These are phyloP conservation scores for Exophiala aquamarina DNA, from an alignment of 2,329 filamentous ascomycete genomes.

Conservation along the genomic window DNA sequence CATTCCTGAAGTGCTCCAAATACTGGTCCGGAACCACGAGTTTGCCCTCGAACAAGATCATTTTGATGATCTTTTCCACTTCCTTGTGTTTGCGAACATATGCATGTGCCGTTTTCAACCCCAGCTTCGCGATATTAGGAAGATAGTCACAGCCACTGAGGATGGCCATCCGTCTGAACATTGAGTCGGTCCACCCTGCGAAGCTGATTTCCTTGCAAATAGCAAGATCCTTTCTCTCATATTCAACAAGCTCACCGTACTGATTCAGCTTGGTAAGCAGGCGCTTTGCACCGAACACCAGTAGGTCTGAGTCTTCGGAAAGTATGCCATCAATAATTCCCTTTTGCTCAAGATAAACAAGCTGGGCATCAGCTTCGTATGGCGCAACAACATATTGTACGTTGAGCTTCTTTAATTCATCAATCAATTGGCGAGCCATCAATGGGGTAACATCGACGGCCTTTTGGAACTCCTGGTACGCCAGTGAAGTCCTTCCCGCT, in stretches of 20 bases:
- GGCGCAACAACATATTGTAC: slow-evolving; percentile 91
- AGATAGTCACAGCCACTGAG: slow-evolving; percentile 96
- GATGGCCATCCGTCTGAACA: slow-evolving; percentile 95
- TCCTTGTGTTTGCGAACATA: slow-evolving; percentile 88
- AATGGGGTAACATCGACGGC: slow-evolving; percentile 92
- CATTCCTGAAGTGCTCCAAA: slow-evolving; percentile 75
- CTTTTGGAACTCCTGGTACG: slow-evolving; percentile 86
- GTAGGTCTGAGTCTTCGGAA: slow-evolving; percentile 92
- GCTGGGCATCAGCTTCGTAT: slow-evolving; percentile 95
- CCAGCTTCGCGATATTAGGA: slow-evolving; percentile 78
- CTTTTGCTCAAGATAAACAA: slow-evolving; percentile 87
- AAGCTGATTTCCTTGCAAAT: slow-evolving; percentile 84
- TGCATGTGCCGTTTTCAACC: slow-evolving; percentile 89
- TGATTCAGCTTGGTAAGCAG: slow-evolving; percentile 92
- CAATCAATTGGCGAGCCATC: slow-evolving; percentile 90
- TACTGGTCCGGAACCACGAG: slow-evolving; percentile 79
- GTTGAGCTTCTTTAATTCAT: slow-evolving; percentile 77
- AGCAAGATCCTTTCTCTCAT: slow-evolving; percentile 85
- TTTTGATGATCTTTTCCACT: slow-evolving; percentile 76
- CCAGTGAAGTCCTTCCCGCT: slow-evolving; percentile 77
- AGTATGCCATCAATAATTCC: slow-evolving; percentile 84
- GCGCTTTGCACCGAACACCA: slow-evolving; percentile 91
- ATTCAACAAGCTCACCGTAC: slow-evolving; percentile 88
- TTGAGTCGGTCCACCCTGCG: slow-evolving; percentile 85
- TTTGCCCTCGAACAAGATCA: slow-evolving; percentile 87